Evolutionary conservation across 768 basidiomycete species (phyloP), one percentile per base, ranked within the genome.

Genomic region (Boletus fagicola): DNA sequence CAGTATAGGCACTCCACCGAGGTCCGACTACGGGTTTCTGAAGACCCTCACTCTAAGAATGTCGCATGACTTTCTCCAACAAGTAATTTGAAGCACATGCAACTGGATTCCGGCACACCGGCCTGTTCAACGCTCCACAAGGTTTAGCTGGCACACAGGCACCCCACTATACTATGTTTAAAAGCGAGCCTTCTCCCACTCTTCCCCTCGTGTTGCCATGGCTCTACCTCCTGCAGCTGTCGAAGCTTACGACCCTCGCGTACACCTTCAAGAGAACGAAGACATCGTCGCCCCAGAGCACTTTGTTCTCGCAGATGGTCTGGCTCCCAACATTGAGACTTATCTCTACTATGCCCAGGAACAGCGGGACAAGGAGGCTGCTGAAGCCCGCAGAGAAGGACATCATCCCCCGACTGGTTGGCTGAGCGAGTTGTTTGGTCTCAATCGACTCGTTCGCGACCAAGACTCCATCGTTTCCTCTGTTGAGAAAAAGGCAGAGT

Each of bases 381-480:
- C 63, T 1, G 57, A 72, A 33, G 65, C 62, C 5, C 66, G 57
- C 40, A 51, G 30, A 31, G 50, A 62, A 15, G 66, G 66, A 2
- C 39, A 45, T 3, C 52, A 10, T 16, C 53, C 52, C 0, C 59
- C 66, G 2, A 58, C 53, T 22, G 59, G 66, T 26, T 65, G 62
- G 67, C 6, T 59, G 1, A 60, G 59, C 50, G 46, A 62, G 2
- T 11, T 71, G 8, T 69, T 70, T 5, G 64, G 58, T 38, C 51
- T 67, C 56, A 49, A 64, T 47, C 64, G 50, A n/a, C 60, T 47
- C 38, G 65, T 61, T 68, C 57, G 40, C 12, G 47, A 20, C 73
- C 72, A 4, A 48, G 67, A 2, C 62, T 77, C 69, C 63, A 71
- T 66, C 71, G 60, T 11, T 48, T 69, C 51, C 72, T 71, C 58